These are phyloP conservation scores for Parietaria judaica DNA, from an alignment of 306 rosid species.

Conservation along the genomic window DNA sequence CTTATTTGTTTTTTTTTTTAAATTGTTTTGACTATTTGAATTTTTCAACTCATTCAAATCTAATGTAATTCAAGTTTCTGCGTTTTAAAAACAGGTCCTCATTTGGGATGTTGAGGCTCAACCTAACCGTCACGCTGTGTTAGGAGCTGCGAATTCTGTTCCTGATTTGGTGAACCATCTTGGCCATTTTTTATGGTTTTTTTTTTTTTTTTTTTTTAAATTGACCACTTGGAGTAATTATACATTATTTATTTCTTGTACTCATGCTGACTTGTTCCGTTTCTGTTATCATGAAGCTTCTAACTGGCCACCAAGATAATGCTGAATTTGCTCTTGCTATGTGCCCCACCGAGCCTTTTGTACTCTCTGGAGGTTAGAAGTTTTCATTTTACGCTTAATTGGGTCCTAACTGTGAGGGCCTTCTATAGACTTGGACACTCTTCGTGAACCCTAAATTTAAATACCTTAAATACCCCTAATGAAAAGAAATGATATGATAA, in stretches of 20 bases:
- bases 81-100: slow-evolving; percentile 46
- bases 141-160: slow-evolving; percentile 80
- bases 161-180: slow-evolving; percentile 71
- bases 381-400: background rate
- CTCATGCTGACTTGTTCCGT: background rate
- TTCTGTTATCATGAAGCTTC: slow-evolving; percentile 46
- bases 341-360: slow-evolving; percentile 96
- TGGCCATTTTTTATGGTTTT: background rate
- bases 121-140: slow-evolving; percentile 96
- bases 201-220: background rate
- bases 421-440: too few relatives aligned
- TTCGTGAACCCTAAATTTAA: too few relatives aligned
- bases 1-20: slow-evolving; percentile 2
- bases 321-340: slow-evolving; percentile 99
- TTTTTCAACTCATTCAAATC: slow-evolving; percentile 1
- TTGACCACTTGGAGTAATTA: background rate
- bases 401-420: too few relatives aligned
- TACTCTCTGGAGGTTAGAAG: slow-evolving; percentile 82
- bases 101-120: slow-evolving; percentile 98
- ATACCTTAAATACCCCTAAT: too few relatives aligned
- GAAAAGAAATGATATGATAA: too few relatives aligned
- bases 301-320: slow-evolving; percentile 97
- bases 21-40: slow-evolving; percentile 2
- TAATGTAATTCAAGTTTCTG: slow-evolving; percentile 8
- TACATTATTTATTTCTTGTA: background rate